Conservation (phyloP, 306 rosid genomes). For the Echinosophora koreensis region DNA sequence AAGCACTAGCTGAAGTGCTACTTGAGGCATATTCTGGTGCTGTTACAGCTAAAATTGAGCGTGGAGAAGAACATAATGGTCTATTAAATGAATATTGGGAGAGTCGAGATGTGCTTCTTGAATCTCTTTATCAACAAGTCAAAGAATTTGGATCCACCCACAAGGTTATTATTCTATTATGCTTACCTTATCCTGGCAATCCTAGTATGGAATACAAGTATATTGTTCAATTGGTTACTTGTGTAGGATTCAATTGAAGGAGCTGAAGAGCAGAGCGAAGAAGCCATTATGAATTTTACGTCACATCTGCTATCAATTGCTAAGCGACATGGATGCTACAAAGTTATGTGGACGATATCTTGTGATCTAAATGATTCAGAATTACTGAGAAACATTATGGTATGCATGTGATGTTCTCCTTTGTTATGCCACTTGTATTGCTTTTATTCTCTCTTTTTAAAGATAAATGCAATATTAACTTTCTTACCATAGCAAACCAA, state of each 20-base stretch:
- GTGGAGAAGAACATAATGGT: conserved; percentile 77
- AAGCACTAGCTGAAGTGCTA: conserved; percentile 78
- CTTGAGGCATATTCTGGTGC: conserved; percentile 94
- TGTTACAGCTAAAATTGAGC: conserved; percentile 83
- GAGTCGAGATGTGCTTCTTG: conserved; percentile 85
- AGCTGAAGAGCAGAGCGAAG: conserved; percentile 62
- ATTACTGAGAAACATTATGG: conserved; percentile 86
- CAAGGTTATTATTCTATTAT: conserved; percentile 64
- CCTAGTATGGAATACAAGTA: conserved; percentile 39
- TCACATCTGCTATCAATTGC: conserved; percentile 79
- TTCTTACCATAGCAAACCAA: conserved; percentile 12
- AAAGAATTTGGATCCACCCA: conserved; percentile 63
- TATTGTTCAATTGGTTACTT: conserved; percentile 51
- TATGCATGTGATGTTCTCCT: conserved; percentile 49
- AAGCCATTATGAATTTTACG: conserved; percentile 62
- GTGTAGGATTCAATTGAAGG: conserved; percentile 69
- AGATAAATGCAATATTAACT: conserved; percentile 28
- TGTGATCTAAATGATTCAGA: conserved; percentile 85
- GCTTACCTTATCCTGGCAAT: conserved; percentile 30
- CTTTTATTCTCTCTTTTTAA: conserved; percentile 23
- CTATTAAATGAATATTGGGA: conserved; percentile 85
- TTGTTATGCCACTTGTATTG: conserved; percentile 2
- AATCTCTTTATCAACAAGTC: conserved; percentile 71
- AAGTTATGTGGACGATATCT: conserved; percentile 79
- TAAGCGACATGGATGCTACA: conserved; percentile 87